Evolutionary conservation across 2,329 filamentous ascomycete genomes (phyloP).

Genomic region (Microcera coccophila): DNA sequence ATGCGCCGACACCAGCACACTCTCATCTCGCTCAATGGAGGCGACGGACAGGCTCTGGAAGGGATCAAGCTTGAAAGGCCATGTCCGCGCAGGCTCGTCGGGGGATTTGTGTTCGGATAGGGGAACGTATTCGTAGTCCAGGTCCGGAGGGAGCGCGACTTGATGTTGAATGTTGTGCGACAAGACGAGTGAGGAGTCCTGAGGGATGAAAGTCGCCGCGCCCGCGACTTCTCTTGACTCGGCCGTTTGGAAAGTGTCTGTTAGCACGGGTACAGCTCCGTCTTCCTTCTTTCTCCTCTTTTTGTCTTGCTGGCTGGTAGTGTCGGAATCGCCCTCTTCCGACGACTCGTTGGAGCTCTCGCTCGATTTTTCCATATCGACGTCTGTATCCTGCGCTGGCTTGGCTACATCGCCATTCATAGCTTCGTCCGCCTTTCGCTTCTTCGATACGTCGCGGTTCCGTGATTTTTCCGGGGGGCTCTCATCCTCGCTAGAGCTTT

Average conservation of each 20-base stretch:
- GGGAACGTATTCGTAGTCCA: conserved; percentile 92
- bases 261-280: conserved; percentile 70
- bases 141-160: conserved; percentile 87
- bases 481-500: conserved; percentile 44
- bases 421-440: conserved; percentile 78
- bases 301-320: conserved; percentile 54
- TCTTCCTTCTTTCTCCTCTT: conserved; percentile 62
- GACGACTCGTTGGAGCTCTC: conserved; percentile 35
- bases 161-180: conserved; percentile 99
- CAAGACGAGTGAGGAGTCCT: conserved; percentile 72
- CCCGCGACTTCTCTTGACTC: conserved; percentile 86
- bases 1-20: conserved; percentile 93
- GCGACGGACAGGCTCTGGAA: conserved; percentile 95
- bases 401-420: conserved; percentile 45
- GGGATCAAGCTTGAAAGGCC: conserved; percentile 88
- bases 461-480: conserved; percentile 46
- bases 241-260: conserved; percentile 92
- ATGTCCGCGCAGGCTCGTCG: conserved; percentile 76
- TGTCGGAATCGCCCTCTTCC: conserved; percentile 38
- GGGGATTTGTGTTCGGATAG: conserved; percentile 92
- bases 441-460: conserved; percentile 65
- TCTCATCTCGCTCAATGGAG: conserved; percentile 94
- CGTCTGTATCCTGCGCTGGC: conserved; percentile 21
- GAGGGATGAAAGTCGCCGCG: conserved; percentile 62
- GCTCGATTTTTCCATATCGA: conserved; percentile 39